Conservation (phyloP, 2,329 filamentous ascomycete genomes). For the Cladosporium cucumerinum region DNA sequence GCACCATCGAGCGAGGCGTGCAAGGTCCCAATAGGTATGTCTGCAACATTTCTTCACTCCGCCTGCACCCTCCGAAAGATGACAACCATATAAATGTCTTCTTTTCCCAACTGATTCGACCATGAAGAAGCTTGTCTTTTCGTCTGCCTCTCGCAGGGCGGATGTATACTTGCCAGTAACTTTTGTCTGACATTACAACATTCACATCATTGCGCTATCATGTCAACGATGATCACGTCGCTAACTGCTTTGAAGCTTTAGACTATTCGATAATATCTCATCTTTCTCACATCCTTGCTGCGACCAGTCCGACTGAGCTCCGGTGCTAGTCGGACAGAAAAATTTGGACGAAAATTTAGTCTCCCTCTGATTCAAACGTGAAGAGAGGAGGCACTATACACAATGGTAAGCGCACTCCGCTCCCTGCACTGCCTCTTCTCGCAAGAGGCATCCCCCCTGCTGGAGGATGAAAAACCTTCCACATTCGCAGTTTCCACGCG, state of each 20-base stretch:
- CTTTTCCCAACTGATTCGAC: slow-evolving; percentile 87
- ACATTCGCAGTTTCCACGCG: slow-evolving; percentile 87
- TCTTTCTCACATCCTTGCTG: neutral
- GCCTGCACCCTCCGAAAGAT: slow-evolving; percentile 53
- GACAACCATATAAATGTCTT: slow-evolving; percentile 71
- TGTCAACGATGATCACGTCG: neutral
- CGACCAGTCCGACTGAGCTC: neutral
- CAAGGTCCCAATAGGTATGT: slow-evolving; percentile 8
- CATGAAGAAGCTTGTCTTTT: slow-evolving; percentile 74
- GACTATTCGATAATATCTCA: neutral
- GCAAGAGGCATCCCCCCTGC: slow-evolving; percentile 13
- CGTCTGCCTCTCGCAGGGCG: slow-evolving; percentile 61
- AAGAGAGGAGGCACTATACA: slow-evolving; percentile 15
- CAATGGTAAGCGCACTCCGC: slow-evolving; percentile 13
- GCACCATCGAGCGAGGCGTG: neutral
- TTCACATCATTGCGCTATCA: slow-evolving; percentile 3
- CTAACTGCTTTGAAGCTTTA: slow-evolving; percentile 6
- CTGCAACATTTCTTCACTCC: slow-evolving; percentile 3
- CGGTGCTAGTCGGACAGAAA: neutral
- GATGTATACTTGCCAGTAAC: slow-evolving; percentile 92
- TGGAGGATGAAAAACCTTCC: slow-evolving; percentile 50
- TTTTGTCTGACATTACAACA: slow-evolving; percentile 63
- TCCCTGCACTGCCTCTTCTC: slow-evolving; percentile 11
- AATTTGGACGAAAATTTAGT: neutral
- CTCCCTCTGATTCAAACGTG: neutral